Conservation (phyloP, 2,329 filamentous ascomycete genomes). For the Ophiostoma sp. region DNA sequence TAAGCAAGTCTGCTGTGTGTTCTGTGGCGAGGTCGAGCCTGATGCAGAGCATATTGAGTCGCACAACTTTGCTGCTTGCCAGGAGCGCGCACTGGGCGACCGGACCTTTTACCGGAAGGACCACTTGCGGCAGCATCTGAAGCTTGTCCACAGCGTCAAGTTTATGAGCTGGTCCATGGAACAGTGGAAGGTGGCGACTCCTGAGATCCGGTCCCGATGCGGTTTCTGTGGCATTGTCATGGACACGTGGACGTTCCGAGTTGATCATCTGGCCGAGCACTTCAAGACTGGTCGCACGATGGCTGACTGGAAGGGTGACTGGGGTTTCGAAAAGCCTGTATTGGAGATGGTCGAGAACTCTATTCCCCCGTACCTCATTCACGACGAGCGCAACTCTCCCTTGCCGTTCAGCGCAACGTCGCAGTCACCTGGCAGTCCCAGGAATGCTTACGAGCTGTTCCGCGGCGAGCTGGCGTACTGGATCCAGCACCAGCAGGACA, state of each 20-base stretch:
- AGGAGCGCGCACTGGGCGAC: constrained; percentile 62
- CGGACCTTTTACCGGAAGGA: constrained; percentile 68
- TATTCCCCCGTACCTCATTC: constrained; percentile 66
- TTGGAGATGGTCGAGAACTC: constrained; percentile 66
- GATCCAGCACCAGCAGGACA: constrained; percentile 48
- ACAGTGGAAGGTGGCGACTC: constrained; percentile 59
- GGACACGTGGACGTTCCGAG: constrained; percentile 60
- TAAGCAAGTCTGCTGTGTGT: constrained; percentile 58
- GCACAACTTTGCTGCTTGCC: constrained; percentile 64
- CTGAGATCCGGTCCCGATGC: constrained; percentile 63
- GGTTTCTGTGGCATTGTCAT: constrained; percentile 65
- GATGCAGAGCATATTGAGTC: constrained; percentile 56
- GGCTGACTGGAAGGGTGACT: constrained; percentile 70
- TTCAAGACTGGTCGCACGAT: constrained; percentile 67
- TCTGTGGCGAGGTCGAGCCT: constrained; percentile 58
- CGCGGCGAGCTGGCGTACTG: constrained; percentile 59
- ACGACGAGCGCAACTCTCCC: constrained; percentile 60
- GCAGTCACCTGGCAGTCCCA: constrained; percentile 47
- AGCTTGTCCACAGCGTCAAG: constrained; percentile 64
- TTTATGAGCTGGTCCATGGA: constrained; percentile 65
- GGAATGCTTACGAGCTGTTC: constrained; percentile 62
- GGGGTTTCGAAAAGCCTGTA: constrained; percentile 64
- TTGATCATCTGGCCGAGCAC: constrained; percentile 66
- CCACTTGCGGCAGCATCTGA: constrained; percentile 65
- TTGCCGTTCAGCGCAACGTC: constrained; percentile 54